Conservation (phyloP, 495 filamentous ascomycete species). For the Friedmanniomyces simplex region DNA sequence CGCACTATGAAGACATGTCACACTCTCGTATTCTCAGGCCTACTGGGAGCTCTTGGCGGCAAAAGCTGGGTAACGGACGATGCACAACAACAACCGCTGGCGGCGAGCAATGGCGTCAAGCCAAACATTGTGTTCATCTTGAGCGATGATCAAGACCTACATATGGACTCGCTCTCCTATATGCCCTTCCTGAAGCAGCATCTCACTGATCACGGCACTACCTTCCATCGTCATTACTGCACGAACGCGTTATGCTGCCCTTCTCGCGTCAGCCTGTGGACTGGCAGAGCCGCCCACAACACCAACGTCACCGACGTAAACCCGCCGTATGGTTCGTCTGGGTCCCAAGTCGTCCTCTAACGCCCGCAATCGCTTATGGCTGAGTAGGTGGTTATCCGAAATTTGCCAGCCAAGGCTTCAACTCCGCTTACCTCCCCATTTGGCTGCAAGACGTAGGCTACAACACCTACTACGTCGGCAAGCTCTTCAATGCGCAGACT, state of each 20-base stretch:
- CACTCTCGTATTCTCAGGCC: not conserved
- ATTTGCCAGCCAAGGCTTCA: slow-evolving; percentile 54
- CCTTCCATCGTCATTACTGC: slow-evolving; percentile 26
- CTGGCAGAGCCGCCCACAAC: slow-evolving; percentile 59
- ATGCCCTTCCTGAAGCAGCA: slow-evolving; percentile 26
- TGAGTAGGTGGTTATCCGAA: slow-evolving; percentile 54
- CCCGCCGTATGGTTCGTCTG: slow-evolving; percentile 35
- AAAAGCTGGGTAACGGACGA: not conserved
- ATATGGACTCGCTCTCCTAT: slow-evolving; percentile 26
- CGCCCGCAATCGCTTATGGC: not conserved
- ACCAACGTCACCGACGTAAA: slow-evolving; percentile 64
- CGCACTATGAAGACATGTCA: not conserved
- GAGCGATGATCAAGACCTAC: slow-evolving; percentile 30
- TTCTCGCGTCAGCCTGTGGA: slow-evolving; percentile 35
- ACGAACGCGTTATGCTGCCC: slow-evolving; percentile 30
- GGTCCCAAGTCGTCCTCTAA: not conserved
- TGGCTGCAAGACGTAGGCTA: slow-evolving; percentile 65
- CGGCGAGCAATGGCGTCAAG: not conserved
- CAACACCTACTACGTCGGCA: slow-evolving; percentile 63
- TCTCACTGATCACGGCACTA: slow-evolving; percentile 22
- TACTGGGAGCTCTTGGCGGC: not conserved
- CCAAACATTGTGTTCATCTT: slow-evolving; percentile 30
- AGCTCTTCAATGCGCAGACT: slow-evolving; percentile 51
- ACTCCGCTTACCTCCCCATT: slow-evolving; percentile 54
- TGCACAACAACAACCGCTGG: not conserved